Percentiles rank a stretch among this genome's conserved stretches.
Conservation (phyloP, 805 yeast genomes). For the Huiozyma naganishii region DNA sequence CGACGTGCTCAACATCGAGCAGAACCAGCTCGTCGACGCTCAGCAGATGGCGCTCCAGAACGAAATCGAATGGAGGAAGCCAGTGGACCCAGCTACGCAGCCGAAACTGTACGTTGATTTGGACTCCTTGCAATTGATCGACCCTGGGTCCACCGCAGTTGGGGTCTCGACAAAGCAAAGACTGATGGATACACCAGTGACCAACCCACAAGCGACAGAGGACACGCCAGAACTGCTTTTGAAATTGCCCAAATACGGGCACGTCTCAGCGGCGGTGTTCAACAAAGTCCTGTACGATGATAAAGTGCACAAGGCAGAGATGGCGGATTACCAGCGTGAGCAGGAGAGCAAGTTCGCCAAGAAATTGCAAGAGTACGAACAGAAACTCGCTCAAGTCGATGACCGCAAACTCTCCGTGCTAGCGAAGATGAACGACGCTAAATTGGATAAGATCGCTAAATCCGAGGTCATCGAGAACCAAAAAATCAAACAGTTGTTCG, state of each 20-base stretch:
- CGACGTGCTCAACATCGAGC: not conserved
- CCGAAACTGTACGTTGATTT: conserved; percentile 9
- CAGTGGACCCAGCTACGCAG: conserved; percentile 8
- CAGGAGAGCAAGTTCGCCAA: conserved; percentile 12
- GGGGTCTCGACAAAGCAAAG: not conserved
- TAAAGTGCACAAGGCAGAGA: conserved; percentile 12
- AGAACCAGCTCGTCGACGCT: conserved; percentile 4
- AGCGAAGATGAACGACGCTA: conserved; percentile 14
- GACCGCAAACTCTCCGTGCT: conserved; percentile 14
- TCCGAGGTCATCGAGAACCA: conserved; percentile 18
- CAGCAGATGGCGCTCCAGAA: conserved; percentile 2
- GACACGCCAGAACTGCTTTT: conserved; percentile 23
- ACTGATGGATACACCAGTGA: not conserved
- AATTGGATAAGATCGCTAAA: conserved; percentile 15
- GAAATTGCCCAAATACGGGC: conserved; percentile 16
- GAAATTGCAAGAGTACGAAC: conserved; percentile 14
- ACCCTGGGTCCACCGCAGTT: not conserved
- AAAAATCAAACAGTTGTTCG: conserved; percentile 14
- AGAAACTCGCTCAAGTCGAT: conserved; percentile 11
- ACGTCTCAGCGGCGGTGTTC: conserved; percentile 22
- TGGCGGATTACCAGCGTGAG: conserved; percentile 8
- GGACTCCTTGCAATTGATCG: not conserved
- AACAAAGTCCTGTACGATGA: conserved; percentile 19
- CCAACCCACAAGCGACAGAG: conserved; percentile 16
- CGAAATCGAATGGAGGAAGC: conserved; percentile 4